Conservation (phyloP, 1,284 basidiomycete genomes). For the Apiotrichum montevideense region DNA sequence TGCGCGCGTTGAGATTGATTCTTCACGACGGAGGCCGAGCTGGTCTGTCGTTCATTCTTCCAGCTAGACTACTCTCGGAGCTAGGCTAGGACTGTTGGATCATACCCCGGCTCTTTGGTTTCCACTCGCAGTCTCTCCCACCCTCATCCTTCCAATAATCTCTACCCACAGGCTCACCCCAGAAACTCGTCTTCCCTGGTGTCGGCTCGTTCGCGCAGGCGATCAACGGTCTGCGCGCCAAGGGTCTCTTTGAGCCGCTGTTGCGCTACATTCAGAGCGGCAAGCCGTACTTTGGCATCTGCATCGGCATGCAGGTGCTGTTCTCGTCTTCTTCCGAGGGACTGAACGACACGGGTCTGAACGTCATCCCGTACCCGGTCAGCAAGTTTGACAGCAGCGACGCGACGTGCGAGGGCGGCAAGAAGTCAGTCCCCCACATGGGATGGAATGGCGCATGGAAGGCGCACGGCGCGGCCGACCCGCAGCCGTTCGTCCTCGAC, state of each 20-base stretch:
- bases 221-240: slow-evolving; percentile 65
- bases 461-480: slow-evolving; percentile 18
- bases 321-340: slow-evolving; percentile 77
- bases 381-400: slow-evolving; percentile 41
- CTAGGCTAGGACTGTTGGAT: too few relatives aligned
- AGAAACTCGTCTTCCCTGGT: slow-evolving; percentile 98
- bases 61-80: too few relatives aligned
- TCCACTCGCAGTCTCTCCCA: too few relatives aligned
- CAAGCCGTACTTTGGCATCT: slow-evolving; percentile 94
- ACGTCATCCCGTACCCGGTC: slow-evolving; percentile 47
- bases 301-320: slow-evolving; percentile 94
- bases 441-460: slow-evolving; percentile 77
- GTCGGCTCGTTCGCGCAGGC: slow-evolving; percentile 92
- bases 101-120: too few relatives aligned
- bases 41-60: too few relatives aligned
- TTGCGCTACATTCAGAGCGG: slow-evolving; percentile 79
- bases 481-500: slow-evolving; percentile 44
- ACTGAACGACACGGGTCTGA: slow-evolving; percentile 45
- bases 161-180: not conserved
- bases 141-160: not conserved
- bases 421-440: slow-evolving; percentile 93
- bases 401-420: slow-evolving; percentile 10
- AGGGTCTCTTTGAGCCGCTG: slow-evolving; percentile 75
- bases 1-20: too few relatives aligned
- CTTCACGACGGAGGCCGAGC: too few relatives aligned